A percentile compares a stretch with the other conserved stretches of the same genome.
phyloP scores from a whole-genome alignment of 1,284 basidiomycete genomes.

The Xanthoconium separans region DNA sequence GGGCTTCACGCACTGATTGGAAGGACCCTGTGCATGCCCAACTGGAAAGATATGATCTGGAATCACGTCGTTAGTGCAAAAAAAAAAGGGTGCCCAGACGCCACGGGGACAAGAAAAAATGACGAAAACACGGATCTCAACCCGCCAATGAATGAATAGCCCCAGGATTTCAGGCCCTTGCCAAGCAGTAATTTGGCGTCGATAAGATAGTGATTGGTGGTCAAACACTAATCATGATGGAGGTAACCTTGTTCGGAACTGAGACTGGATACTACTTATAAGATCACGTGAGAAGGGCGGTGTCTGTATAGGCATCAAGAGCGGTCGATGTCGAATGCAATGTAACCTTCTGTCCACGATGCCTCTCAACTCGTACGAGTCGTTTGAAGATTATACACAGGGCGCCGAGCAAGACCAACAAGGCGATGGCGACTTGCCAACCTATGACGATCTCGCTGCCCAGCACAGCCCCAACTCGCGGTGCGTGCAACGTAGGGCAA shows the following conservation, averaged over 20 bases:
- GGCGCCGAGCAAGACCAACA: slow-evolving; percentile 57
- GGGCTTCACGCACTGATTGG: background rate
- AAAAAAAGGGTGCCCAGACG: background rate
- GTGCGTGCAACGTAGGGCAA: slow-evolving; percentile 32
- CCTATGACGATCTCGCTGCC: slow-evolving; percentile 71
- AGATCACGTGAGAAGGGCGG: slow-evolving; percentile 10
- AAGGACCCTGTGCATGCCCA: background rate
- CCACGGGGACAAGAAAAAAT: background rate
- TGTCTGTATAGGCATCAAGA: background rate
- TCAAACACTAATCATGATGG: background rate
- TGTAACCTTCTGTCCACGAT: slow-evolving; percentile 9
- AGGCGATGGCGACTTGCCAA: slow-evolving; percentile 63
- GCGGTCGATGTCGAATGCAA: background rate
- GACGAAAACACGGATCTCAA: background rate
- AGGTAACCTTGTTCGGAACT: background rate
- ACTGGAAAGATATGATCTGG: background rate
- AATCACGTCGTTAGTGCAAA: background rate
- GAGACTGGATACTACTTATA: background rate
- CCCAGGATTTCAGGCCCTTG: background rate
- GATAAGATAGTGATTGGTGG: background rate
- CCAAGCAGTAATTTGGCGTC: background rate
- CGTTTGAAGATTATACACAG: slow-evolving; percentile 25
- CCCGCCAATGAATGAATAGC: background rate
- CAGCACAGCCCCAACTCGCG: slow-evolving; percentile 77
- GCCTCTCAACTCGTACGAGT: slow-evolving; percentile 22